Percentiles rank a stretch among this genome's conserved stretches.
phyloP scores from a whole-genome alignment of 2,329 filamentous ascomycete genomes.

The Cyphellophora europaea region DNA sequence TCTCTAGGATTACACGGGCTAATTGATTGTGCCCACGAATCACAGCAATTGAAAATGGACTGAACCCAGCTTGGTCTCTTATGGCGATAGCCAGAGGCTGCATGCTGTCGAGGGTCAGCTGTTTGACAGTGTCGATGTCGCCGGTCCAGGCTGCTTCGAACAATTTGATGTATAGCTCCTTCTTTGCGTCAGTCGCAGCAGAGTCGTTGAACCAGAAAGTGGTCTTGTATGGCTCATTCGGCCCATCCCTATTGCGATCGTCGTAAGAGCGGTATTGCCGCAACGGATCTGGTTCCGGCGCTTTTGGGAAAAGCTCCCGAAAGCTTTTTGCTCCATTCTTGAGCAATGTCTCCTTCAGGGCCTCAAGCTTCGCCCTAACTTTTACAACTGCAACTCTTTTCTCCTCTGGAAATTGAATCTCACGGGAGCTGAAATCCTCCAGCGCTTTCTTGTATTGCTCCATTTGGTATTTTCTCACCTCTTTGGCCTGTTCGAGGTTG shows the following conservation, averaged over 20 bases:
- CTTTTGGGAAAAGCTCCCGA: conserved; percentile 51
- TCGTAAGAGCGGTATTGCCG: background rate
- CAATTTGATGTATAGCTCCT: conserved; percentile 49
- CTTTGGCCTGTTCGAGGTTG: conserved; percentile 29
- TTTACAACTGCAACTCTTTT: conserved; percentile 29
- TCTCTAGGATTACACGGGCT: conserved; percentile 59
- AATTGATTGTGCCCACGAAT: conserved; percentile 55
- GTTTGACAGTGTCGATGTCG: conserved; percentile 58
- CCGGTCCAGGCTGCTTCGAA: conserved; percentile 62
- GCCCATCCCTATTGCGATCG: background rate
- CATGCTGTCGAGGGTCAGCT: conserved; percentile 53
- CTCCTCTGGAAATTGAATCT: conserved; percentile 41
- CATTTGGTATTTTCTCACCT: conserved; percentile 12
- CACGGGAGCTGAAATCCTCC: conserved; percentile 18
- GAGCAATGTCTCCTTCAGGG: conserved; percentile 45
- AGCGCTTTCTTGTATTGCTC: conserved; percentile 27
- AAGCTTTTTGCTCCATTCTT: conserved; percentile 58
- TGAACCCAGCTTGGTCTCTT: conserved; percentile 40
- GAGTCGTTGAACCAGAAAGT: conserved; percentile 41
- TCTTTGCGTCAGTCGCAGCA: conserved; percentile 44
- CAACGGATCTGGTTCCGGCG: conserved; percentile 8
- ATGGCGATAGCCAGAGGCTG: conserved; percentile 57
- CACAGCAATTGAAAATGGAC: conserved; percentile 60
- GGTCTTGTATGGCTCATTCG: conserved; percentile 35
- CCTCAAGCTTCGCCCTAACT: conserved; percentile 40